A percentile compares a stretch with the other conserved stretches of the same genome.
Evolutionary conservation across 495 filamentous ascomycete species (phyloP).

Genomic region (Penicillium herquei): DNA sequence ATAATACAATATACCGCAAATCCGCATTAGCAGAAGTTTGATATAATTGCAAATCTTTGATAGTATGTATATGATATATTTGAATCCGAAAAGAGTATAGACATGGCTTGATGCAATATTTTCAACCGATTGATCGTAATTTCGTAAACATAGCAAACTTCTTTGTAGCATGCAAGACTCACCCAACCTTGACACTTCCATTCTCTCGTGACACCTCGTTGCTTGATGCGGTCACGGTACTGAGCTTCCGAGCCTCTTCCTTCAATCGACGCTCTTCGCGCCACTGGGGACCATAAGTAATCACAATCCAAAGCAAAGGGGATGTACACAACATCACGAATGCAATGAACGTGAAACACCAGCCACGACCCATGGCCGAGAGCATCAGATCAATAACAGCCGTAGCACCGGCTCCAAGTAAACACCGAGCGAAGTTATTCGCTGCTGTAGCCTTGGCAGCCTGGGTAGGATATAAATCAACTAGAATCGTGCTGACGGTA

Average conservation of each 20-base stretch:
- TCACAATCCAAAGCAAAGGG: conserved; percentile 50
- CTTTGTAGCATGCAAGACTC: background rate
- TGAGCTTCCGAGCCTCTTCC: conserved; percentile 16
- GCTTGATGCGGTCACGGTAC: background rate
- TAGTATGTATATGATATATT: background rate
- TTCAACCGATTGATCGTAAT: no score
- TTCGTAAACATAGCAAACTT: no score
- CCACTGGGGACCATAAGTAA: conserved; percentile 47
- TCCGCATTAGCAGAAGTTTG: conserved; percentile 4
- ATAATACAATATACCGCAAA: background rate
- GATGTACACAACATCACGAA: conserved; percentile 50
- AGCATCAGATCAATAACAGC: conserved; percentile 67
- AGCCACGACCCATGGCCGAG: conserved; percentile 61
- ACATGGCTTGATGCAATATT: background rate
- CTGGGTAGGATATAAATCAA: conserved; percentile 62
- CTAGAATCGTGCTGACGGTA: conserved; percentile 57
- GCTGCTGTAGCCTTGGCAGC: conserved; percentile 67
- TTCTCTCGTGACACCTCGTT: conserved; percentile 3
- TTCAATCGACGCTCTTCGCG: conserved; percentile 40
- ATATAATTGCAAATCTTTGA: conserved; percentile 1
- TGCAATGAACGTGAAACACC: conserved; percentile 68
- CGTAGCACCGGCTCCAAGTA: conserved; percentile 65
- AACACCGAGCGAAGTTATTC: conserved; percentile 67
- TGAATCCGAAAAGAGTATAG: conserved; percentile 1
- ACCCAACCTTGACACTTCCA: background rate